Evolutionary conservation across 116 monocot genomes (phyloP), one percentile per base, ranked within the genome.

Genomic region (Phalaenopsis hybrid): DNA sequence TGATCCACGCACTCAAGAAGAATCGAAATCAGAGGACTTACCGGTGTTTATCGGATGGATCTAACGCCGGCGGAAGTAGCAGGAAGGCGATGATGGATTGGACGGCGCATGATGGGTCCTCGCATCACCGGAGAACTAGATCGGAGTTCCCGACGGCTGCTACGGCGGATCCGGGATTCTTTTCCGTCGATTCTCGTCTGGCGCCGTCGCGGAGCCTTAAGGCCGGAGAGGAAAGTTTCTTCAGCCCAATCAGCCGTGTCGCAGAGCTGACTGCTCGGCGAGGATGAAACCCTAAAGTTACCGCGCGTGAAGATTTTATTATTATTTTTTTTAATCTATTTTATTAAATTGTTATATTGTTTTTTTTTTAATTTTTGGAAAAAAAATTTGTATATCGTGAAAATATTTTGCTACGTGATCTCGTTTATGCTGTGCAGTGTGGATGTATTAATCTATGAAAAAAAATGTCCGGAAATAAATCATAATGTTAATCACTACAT

Each of bases 1-100:
- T 92, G 48, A 88, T 92, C 18, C 86, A 90, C 80, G 88, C 85
- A 28, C 85, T 92, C 81, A 92, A 88, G 90, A 88, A 82, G 79
- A 88, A 59, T 48, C 61, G 74, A 28, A 16, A 87, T 63, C 79
- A 46, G 43, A 79, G 80, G 69, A 16, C 37, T 58, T 84, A 88
- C 81, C 58, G 76, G 48, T 37, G 69, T 74, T 72, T 88, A 15
- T 85, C 86, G 20, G 84, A 80, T 23, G 82, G 76, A 21, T 86
- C 85, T n/a, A 23, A 23, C 49, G 31, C 43, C 63, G 74, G 79
- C 73, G 81, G 67, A 49, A 81, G 74, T 45, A 34, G 17, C 72
- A 55, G 37, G 52, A 58, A 75, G 78, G 81, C 17, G 44, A 68
- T 57, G 75, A 52, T 74, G 25, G 74, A 81, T 28, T 49, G 74